A percentile compares a stretch with the other conserved stretches of the same genome.
Conservation (phyloP, 2,329 filamentous ascomycete species). For the Septoria linicola region DNA sequence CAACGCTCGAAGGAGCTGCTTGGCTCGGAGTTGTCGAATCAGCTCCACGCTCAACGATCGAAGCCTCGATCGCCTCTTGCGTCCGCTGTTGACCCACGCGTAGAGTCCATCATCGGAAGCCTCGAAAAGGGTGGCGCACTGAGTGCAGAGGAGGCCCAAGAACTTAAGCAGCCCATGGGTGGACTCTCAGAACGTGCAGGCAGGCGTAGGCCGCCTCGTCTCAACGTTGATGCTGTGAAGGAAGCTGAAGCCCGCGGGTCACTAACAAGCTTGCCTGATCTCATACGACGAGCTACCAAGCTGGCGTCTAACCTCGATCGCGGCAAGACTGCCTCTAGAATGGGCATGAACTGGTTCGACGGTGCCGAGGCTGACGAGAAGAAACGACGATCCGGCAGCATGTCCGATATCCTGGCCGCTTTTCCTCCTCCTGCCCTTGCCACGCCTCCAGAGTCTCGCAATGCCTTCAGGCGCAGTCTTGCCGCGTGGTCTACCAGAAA, state of each 20-base stretch:
- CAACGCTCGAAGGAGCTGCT: constrained; percentile 29
- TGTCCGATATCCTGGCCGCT: constrained; percentile 64
- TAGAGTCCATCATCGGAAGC: constrained; percentile 32
- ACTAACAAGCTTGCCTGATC: constrained; percentile 84
- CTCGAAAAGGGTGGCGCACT: constrained; percentile 39
- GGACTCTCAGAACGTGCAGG: constrained; percentile 45
- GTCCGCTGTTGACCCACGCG: constrained; percentile 27
- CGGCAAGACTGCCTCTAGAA: constrained; percentile 65
- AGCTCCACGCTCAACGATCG: constrained; percentile 19
- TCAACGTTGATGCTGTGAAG: constrained; percentile 79
- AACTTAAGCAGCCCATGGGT: constrained; percentile 34
- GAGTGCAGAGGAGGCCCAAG: constrained; percentile 33
- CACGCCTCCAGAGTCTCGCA: constrained; percentile 28
- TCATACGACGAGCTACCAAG: constrained; percentile 84
- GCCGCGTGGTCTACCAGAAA: constrained; percentile 16
- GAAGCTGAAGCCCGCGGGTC: constrained; percentile 82
- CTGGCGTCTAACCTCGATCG: constrained; percentile 85
- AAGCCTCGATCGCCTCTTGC: constrained; percentile 30
- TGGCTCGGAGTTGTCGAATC: constrained; percentile 18
- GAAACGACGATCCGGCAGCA: constrained; percentile 50
- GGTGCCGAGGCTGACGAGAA: constrained; percentile 33
- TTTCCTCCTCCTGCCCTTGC: constrained; percentile 59
- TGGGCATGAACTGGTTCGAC: constrained; percentile 53
- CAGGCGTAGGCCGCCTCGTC: constrained; percentile 60
- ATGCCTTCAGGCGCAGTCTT: constrained; percentile 8